A percentile compares a stretch with the other conserved stretches of the same genome.
phyloP scores from a whole-genome alignment of 257 asterid species.

The Nemophila menziesii region DNA sequence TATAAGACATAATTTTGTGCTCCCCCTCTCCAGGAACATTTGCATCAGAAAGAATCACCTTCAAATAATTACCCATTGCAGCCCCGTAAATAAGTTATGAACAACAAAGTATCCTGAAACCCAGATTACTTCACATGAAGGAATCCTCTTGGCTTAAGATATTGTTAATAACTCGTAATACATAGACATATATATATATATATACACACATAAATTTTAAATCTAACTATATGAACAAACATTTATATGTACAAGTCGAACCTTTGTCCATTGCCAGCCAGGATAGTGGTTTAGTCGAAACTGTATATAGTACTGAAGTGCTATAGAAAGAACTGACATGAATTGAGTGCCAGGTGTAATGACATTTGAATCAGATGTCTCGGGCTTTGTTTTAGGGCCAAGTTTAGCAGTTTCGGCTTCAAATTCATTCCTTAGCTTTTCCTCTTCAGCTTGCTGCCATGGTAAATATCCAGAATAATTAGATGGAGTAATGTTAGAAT shows the following conservation, averaged over 20 bases:
- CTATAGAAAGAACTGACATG: slow-evolving; percentile 86
- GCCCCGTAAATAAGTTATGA: slow-evolving; percentile 30
- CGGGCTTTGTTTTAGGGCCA: slow-evolving; percentile 53
- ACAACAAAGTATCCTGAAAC: slow-evolving; percentile 15
- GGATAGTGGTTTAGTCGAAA: slow-evolving; percentile 61
- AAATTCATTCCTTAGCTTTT: slow-evolving; percentile 60
- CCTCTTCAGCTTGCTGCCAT: slow-evolving; percentile 84
- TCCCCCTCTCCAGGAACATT: slow-evolving; percentile 99
- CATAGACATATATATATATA: neutral
- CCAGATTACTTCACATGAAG: slow-evolving; percentile 25
- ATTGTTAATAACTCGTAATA: slow-evolving; percentile 5
- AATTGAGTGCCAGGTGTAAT: slow-evolving; percentile 96
- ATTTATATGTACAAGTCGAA: slow-evolving; percentile 16
- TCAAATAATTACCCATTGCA: slow-evolving; percentile 57
- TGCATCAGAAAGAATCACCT: slow-evolving; percentile 96
- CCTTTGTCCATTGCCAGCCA: slow-evolving; percentile 92
- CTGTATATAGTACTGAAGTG: slow-evolving; percentile 83
- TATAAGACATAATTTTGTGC: slow-evolving; percentile 93
- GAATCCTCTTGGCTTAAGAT: slow-evolving; percentile 22
- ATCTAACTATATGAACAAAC: neutral
- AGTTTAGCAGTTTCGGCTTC: slow-evolving; percentile 48
- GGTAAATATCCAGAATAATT: slow-evolving; percentile 9
- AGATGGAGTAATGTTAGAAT: slow-evolving; percentile 1
- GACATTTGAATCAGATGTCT: slow-evolving; percentile 90
- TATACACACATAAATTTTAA: too few species aligned